These are phyloP conservation scores for Aspergillus asperescens DNA, from an alignment of 495 filamentous ascomycete species.

Conservation along the genomic window DNA sequence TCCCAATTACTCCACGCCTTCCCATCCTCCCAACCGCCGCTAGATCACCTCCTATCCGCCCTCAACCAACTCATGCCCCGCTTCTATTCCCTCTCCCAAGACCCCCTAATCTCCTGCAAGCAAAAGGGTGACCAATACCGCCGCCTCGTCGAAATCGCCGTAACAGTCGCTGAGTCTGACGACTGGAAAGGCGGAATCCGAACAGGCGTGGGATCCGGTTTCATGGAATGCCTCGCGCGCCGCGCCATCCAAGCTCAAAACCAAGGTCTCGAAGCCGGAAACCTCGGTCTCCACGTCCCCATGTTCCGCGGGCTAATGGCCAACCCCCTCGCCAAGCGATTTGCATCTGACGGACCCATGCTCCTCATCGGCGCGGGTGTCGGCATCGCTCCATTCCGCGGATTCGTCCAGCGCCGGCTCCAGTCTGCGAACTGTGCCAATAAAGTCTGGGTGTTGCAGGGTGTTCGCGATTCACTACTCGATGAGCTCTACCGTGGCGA, in stretches of 20 bases:
- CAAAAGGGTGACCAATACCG: constrained; percentile 62
- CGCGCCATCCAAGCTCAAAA: constrained; percentile 60
- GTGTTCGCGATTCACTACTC: constrained; percentile 84
- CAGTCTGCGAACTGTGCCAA: constrained; percentile 97
- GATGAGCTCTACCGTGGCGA: constrained; percentile 96
- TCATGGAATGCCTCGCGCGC: constrained; percentile 74
- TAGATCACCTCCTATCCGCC: constrained; percentile 72
- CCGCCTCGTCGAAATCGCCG: constrained; percentile 88
- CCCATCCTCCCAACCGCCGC: constrained; percentile 80
- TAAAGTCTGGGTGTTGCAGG: constrained; percentile 98
- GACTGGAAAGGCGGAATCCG: constrained; percentile 70
- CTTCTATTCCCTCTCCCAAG: constrained; percentile 96
- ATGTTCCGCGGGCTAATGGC: constrained; percentile 99
- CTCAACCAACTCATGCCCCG: constrained; percentile 88
- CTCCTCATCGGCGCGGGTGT: constrained; percentile 94
- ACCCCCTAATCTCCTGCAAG: constrained; percentile 77
- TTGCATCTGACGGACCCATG: constrained; percentile 91
- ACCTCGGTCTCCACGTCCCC: constrained; percentile 66
- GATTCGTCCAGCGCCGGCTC: constrained; percentile 91
- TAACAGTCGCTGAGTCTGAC: constrained; percentile 80
- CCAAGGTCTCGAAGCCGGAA: constrained; percentile 44
- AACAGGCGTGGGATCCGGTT: constrained; percentile 73
- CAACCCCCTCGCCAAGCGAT: constrained; percentile 87
- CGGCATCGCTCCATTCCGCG: constrained; percentile 93
- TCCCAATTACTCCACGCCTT: constrained; percentile 86